phyloP scores from a whole-genome alignment of 2,329 filamentous ascomycete genomes.

The Colletotrichum lini region DNA sequence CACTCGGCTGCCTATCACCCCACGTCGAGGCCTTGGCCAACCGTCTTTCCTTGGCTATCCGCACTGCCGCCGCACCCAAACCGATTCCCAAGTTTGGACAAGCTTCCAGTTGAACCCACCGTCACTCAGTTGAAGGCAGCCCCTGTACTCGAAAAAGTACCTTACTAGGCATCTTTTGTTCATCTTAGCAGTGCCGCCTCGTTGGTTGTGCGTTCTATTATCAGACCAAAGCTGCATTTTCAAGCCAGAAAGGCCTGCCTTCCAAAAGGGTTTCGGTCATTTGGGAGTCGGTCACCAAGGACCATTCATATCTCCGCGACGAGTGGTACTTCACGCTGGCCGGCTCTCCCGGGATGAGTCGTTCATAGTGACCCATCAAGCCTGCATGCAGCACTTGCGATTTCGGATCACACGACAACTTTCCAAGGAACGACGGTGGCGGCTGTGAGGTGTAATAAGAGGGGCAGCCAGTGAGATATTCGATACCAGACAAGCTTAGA shows the following conservation, averaged over 20 bases:
- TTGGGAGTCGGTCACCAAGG: not conserved
- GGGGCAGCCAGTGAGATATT: not conserved
- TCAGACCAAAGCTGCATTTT: not conserved
- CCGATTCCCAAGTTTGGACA: not conserved
- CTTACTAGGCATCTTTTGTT: constrained; percentile 5
- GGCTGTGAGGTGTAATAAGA: constrained; percentile 12
- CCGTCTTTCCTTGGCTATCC: constrained; percentile 9
- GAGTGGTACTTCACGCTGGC: constrained; percentile 8
- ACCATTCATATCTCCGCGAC: not conserved
- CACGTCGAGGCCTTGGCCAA: constrained; percentile 14
- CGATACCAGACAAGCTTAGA: constrained; percentile 12
- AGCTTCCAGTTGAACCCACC: constrained; percentile 19
- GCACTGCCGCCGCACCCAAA: not conserved
- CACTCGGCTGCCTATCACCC: not conserved
- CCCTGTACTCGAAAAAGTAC: constrained; percentile 25
- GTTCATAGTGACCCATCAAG: not conserved
- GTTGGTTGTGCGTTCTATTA: not conserved
- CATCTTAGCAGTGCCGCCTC: not conserved
- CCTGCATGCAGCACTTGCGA: not conserved
- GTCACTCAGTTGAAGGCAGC: constrained; percentile 13
- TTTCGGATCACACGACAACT: not conserved
- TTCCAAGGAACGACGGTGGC: constrained; percentile 9
- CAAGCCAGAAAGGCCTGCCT: not conserved
- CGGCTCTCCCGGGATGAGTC: not conserved
- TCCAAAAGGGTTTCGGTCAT: not conserved